These are phyloP conservation scores for Mercurialis annua DNA, from an alignment of 345 rosid species.

Conservation along the genomic window DNA sequence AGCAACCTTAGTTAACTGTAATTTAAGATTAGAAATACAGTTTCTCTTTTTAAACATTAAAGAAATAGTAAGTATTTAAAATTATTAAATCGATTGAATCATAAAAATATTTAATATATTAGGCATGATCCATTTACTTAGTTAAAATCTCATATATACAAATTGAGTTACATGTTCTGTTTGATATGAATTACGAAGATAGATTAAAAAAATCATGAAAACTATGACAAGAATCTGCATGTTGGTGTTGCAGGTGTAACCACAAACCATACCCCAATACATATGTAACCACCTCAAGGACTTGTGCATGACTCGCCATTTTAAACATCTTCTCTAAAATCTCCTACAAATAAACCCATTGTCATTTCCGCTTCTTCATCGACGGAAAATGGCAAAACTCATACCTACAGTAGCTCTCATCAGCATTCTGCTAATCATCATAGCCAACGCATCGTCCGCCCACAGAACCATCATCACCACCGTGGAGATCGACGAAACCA, in stretches of 20 bases:
- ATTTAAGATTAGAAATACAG: too few species aligned
- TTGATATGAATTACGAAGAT: too few species aligned
- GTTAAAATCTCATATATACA: too few species aligned
- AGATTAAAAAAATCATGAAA: too few species aligned
- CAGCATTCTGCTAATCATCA: not conserved
- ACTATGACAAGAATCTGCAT: too few species aligned
- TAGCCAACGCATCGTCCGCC: not conserved
- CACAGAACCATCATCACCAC: constrained; percentile 2
- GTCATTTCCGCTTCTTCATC: not conserved
- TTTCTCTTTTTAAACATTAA: too few species aligned
- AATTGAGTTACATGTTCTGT: too few species aligned
- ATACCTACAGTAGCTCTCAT: not conserved
- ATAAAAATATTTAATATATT: too few species aligned
- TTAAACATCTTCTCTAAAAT: not conserved
- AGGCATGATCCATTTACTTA: too few species aligned
- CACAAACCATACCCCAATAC: not conserved
- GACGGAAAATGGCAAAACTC: constrained; percentile 1
- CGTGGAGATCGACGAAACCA: not conserved
- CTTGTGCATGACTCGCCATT: not conserved
- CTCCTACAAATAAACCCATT: not conserved
- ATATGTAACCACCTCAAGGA: not conserved
- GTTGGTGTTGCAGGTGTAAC: not conserved
- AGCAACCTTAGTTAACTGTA: too few species aligned
- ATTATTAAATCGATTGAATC: too few species aligned
- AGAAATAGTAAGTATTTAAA: too few species aligned